A percentile compares a stretch with the other conserved stretches of the same genome.
Evolutionary conservation across 805 yeast genomes (phyloP).

Genomic region (Lipomyces starkeyi): DNA sequence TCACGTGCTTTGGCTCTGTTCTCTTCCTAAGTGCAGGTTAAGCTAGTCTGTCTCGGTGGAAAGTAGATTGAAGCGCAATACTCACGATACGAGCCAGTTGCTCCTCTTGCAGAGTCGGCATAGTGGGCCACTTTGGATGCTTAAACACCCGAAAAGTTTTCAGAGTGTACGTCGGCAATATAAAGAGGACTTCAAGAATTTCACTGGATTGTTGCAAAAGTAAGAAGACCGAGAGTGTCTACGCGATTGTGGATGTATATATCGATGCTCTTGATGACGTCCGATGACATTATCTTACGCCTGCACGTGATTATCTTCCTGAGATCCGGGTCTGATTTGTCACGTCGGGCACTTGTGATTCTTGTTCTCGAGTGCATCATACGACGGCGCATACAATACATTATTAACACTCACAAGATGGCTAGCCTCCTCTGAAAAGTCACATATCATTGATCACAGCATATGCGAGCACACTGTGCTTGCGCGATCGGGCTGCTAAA

Average conservation of each 20-base stretch:
- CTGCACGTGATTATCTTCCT: too few species aligned
- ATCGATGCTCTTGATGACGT: too few species aligned
- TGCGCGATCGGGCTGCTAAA: too few species aligned
- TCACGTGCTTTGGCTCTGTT: constrained; percentile 36
- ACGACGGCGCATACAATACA: background rate
- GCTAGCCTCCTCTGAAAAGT: background rate
- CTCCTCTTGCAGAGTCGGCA: constrained; percentile 28
- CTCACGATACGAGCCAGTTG: constrained; percentile 37
- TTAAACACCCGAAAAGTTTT: background rate
- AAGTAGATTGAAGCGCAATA: background rate
- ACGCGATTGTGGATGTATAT: background rate
- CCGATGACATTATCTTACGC: too few species aligned
- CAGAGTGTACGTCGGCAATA: background rate
- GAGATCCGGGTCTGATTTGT: too few species aligned
- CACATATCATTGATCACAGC: too few species aligned
- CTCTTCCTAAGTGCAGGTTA: constrained; percentile 29
- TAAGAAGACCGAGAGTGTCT: background rate
- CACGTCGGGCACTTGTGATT: background rate
- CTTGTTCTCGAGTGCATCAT: background rate
- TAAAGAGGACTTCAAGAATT: background rate
- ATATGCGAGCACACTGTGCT: too few species aligned
- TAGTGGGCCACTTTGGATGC: background rate
- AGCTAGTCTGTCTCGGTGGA: background rate
- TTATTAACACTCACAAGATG: background rate
- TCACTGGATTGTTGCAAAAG: background rate